Percentiles rank a stretch among this genome's conserved stretches.
Evolutionary conservation across 495 filamentous ascomycete species (phyloP).

Genomic region (Chaetomium cochliodes): DNA sequence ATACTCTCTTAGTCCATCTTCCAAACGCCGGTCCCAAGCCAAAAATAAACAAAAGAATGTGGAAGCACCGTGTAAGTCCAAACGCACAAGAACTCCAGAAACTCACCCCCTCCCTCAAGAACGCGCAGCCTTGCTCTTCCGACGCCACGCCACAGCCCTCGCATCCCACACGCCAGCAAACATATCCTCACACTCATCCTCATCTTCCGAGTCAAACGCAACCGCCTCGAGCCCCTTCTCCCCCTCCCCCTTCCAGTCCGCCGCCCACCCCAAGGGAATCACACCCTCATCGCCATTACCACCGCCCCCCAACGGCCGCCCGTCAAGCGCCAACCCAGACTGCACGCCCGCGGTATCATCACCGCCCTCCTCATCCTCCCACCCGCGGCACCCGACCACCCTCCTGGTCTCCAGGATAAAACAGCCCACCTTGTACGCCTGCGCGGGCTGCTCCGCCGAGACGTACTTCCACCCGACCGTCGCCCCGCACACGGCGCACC

Average conservation of each 20-base stretch:
- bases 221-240: conserved; percentile 37
- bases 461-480: conserved; percentile 94
- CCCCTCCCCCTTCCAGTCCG: conserved; percentile 1
- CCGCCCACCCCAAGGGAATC: too few relatives aligned
- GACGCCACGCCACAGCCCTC: conserved; percentile 61
- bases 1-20: neutral
- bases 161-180: conserved; percentile 86
- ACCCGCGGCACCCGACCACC: conserved; percentile 62
- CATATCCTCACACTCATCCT: conserved; percentile 92
- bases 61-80: neutral
- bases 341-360: neutral
- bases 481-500: conserved; percentile 54
- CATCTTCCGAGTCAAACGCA: conserved; percentile 87
- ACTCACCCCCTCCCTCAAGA: conserved; percentile 15
- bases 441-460: conserved; percentile 72
- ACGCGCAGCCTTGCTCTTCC: conserved; percentile 49
- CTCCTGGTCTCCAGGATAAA: conserved; percentile 89
- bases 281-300: neutral
- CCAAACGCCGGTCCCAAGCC: neutral
- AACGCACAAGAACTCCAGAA: neutral
- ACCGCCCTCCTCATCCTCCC: conserved; percentile 56
- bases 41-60: neutral
- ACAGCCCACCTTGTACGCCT: conserved; percentile 92
- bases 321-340: neutral
- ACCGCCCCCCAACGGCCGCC: neutral